Evolutionary conservation across 1,139 yeast genomes (phyloP).

Genomic region (Debaryomyces psychrophilus): DNA sequence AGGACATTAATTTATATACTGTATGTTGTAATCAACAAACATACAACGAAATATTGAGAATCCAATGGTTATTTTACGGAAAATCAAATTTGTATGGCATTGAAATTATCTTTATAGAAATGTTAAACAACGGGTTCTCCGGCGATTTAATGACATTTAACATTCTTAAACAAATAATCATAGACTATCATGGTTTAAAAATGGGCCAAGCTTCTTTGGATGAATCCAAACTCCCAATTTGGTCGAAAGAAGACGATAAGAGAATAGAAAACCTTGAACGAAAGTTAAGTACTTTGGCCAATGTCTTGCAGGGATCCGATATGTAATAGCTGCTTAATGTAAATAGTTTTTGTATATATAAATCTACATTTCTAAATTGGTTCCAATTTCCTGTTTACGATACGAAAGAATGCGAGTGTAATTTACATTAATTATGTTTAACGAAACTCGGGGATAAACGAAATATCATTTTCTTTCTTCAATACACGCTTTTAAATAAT

Average conservation of each 20-base stretch:
- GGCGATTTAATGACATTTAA: constrained; percentile 43
- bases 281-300: constrained; percentile 17
- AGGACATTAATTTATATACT: constrained; percentile 36
- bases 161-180: constrained; percentile 38
- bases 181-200: constrained; percentile 40
- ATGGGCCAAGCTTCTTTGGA: constrained; percentile 30
- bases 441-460: neutral
- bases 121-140: constrained; percentile 46
- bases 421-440: neutral
- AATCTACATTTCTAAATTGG: neutral
- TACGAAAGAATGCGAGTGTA: constrained; percentile 1
- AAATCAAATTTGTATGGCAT: constrained; percentile 39
- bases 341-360: constrained; percentile 2
- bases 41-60: constrained; percentile 42
- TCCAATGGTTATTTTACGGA: constrained; percentile 45
- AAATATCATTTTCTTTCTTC: neutral
- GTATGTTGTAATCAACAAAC: constrained; percentile 46
- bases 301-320: constrained; percentile 3
- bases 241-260: constrained; percentile 43
- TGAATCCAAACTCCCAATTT: constrained; percentile 29
- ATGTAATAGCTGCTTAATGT: neutral
- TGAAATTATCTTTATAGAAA: constrained; percentile 39
- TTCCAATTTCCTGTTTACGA: constrained; percentile 5
- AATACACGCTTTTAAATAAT: neutral
- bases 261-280: constrained; percentile 34